Conservation (phyloP, 2,329 filamentous ascomycete genomes). For the Pseudomassariella vexata region DNA sequence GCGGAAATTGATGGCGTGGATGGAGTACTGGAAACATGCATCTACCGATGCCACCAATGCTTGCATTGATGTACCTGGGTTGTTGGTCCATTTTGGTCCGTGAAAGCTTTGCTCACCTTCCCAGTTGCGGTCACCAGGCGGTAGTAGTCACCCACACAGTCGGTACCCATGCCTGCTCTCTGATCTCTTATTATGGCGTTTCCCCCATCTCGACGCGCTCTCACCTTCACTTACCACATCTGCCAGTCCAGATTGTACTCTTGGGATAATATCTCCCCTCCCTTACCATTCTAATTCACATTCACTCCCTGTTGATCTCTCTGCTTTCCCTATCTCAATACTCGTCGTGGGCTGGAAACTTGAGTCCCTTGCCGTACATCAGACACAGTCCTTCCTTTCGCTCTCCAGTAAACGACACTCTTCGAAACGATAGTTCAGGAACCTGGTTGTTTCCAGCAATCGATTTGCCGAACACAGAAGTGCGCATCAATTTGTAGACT, state of each 20-base stretch:
- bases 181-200: constrained; percentile 6
- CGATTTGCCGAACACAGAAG: no score
- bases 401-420: constrained; percentile 11
- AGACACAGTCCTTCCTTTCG: constrained; percentile 12
- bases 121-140: no score
- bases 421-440: constrained; percentile 18
- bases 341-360: constrained; percentile 6
- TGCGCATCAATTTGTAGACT: no score
- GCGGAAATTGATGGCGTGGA: not conserved
- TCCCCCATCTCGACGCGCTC: constrained; percentile 3
- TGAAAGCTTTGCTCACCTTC: not conserved
- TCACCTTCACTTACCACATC: constrained; percentile 1
- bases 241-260: constrained; percentile 4
- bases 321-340: constrained; percentile 9
- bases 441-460: constrained; percentile 26
- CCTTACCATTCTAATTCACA: constrained; percentile 9
- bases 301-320: constrained; percentile 10
- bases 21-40: constrained; percentile 4
- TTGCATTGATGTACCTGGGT: not conserved
- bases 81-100: not conserved
- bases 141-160: no score
- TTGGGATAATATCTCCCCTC: no score
- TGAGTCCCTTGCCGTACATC: no score
- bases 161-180: no score
- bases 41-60: not conserved